Conservation (phyloP, 805 yeast species). For the Candida namnaoensis region DNA sequence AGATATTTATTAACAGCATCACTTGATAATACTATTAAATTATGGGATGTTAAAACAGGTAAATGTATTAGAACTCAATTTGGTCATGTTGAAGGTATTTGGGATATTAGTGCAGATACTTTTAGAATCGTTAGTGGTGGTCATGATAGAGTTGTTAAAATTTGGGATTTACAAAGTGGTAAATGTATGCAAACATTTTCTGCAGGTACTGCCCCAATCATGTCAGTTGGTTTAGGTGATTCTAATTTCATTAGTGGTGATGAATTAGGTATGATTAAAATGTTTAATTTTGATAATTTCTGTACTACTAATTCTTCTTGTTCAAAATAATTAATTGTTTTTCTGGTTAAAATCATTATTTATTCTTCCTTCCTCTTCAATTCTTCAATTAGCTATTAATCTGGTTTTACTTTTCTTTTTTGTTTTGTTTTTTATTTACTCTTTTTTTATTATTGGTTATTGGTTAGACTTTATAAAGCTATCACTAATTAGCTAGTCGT, state of each 20-base stretch:
- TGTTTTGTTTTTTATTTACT: too few relatives aligned
- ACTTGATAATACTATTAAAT: conserved; percentile 83
- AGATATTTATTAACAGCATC: conserved; percentile 84
- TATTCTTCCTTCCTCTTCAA: too few relatives aligned
- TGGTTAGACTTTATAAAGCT: too few relatives aligned
- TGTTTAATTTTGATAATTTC: conserved; percentile 64
- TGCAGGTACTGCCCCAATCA: conserved; percentile 52
- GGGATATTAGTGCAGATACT: conserved; percentile 95
- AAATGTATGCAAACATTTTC: conserved; percentile 90
- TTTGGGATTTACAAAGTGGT: conserved; percentile 95
- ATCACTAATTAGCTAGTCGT: too few relatives aligned
- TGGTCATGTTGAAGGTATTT: conserved; percentile 97
- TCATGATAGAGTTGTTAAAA: conserved; percentile 81
- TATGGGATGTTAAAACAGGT: conserved; percentile 87
- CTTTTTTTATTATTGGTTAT: too few relatives aligned
- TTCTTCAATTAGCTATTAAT: too few relatives aligned
- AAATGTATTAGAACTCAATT: conserved; percentile 88
- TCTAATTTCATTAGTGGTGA: conserved; percentile 85
- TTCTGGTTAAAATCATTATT: too few relatives aligned
- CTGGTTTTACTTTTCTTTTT: too few relatives aligned
- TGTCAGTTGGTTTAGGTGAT: conserved; percentile 82
- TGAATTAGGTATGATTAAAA: conserved; percentile 79
- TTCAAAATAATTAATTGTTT: too few relatives aligned
- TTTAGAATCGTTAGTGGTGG: conserved; percentile 93
- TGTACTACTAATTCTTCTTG: too few relatives aligned